phyloP scores from a whole-genome alignment of 2,329 filamentous ascomycete species.

The Exophiala spinifera region DNA sequence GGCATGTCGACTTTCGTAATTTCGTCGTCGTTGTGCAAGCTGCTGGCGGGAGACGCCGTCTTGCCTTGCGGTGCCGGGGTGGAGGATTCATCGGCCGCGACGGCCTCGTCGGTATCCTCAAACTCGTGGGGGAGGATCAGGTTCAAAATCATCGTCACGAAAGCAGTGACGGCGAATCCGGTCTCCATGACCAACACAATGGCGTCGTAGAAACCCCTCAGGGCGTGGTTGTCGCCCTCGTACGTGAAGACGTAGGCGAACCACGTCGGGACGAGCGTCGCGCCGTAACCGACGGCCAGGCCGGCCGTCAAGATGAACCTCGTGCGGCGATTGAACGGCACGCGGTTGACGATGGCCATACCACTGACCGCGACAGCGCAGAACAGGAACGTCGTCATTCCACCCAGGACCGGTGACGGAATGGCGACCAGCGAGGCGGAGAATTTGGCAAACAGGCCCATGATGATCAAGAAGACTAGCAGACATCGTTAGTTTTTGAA shows the following conservation, averaged over 20 bases:
- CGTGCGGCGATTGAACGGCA: constrained; percentile 63
- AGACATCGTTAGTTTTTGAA: constrained; percentile 7
- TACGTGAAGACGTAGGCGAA: constrained; percentile 45
- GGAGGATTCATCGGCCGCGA: constrained; percentile 16
- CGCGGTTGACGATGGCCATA: constrained; percentile 62
- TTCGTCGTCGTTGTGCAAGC: not conserved
- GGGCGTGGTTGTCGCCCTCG: constrained; percentile 59
- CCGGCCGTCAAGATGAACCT: constrained; percentile 64
- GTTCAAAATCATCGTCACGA: constrained; percentile 71
- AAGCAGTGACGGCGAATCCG: constrained; percentile 61
- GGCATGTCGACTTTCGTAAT: constrained; percentile 8
- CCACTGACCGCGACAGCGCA: constrained; percentile 63
- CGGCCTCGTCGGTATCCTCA: constrained; percentile 56
- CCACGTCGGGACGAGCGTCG: constrained; percentile 49
- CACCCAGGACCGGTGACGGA: constrained; percentile 49
- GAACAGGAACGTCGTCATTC: constrained; percentile 64
- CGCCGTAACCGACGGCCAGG: constrained; percentile 58
- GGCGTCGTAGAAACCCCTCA: constrained; percentile 55
- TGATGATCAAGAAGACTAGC: constrained; percentile 60
- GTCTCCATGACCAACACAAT: constrained; percentile 68
- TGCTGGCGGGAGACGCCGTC: not conserved
- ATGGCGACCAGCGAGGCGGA: constrained; percentile 66
- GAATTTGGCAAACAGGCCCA: constrained; percentile 70
- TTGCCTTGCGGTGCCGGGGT: not conserved
- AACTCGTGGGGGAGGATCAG: constrained; percentile 69